Evolutionary conservation across 352 stramenopile species (phyloP), one percentile per base, ranked within the genome.

Genomic region (Plasmopara halstedii): DNA sequence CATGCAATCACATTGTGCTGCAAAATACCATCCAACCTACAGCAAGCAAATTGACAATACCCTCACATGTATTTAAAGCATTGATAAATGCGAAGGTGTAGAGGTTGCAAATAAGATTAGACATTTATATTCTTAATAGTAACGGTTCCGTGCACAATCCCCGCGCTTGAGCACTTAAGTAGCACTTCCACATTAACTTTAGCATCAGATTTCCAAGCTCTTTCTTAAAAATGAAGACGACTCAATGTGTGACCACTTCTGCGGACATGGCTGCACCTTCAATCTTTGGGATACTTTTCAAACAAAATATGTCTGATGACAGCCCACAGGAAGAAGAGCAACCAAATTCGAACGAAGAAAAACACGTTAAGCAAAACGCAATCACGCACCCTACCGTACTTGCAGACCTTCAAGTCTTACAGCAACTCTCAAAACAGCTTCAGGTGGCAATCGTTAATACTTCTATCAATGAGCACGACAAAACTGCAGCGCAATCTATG

Each of bases 241-340:
- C 37, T 9, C 20, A 52, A 56, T 32, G 17, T 37, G 10, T 40
- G 14, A 20, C 32, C 13, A 18, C 23, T 47, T 20, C 48, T 15
- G 44, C 34, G 26, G 35, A 49, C 23, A 15, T 18, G 15, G 33
- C 37, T n/a, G 29, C 50, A 4, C 36, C 19, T 10, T 64, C 56
- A 14, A 64, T 61, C 29, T 64, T 60, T 18, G 46, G 56, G 27
- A 57, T 55, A 5, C 57, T 66, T 19, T 66, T 66, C 42, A 62
- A 66, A 20, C 42, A 55, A 4, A 66, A 52, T 23, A 29, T 58
- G 10, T 6, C 26, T 18, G 21, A 35, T 4, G 46, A 61, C 5
- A 42, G 33, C 4, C 46, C 40, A 14, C 19, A 58, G 27, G 41
- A 61, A 46, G 50, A 57, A 3, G 52, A 62, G 3, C 33, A 15